These are phyloP conservation scores for Fusarium xylarioides DNA, from an alignment of 2,329 filamentous ascomycete genomes.

Conservation along the genomic window DNA sequence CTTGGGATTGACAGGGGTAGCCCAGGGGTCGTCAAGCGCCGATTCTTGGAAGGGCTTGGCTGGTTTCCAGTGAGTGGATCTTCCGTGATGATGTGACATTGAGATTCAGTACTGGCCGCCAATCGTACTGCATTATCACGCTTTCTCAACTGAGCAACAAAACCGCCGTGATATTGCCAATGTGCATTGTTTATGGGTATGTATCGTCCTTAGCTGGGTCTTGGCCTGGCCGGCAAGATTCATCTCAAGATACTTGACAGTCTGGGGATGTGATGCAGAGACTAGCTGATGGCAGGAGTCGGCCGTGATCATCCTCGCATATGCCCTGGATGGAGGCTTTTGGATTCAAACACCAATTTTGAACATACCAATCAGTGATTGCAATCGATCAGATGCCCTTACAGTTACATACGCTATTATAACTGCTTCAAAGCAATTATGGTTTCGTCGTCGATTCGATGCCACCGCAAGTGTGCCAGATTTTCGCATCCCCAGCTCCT, in stretches of 20 bases:
- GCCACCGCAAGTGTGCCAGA: slow-evolving; percentile 21
- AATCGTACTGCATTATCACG: slow-evolving; percentile 16
- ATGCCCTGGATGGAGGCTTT: not conserved
- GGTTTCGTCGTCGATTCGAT: slow-evolving; percentile 29
- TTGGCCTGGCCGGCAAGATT: not conserved
- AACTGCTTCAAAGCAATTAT: slow-evolving; percentile 22
- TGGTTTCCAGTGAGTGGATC: slow-evolving; percentile 37
- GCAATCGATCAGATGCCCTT: slow-evolving; percentile 1
- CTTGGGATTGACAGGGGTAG: slow-evolving; percentile 21
- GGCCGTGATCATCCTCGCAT: not conserved
- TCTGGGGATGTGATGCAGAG: slow-evolving; percentile 18
- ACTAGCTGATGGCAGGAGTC: slow-evolving; percentile 4
- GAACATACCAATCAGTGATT: slow-evolving; percentile 21
- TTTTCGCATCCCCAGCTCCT: not conserved
- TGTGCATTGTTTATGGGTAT: slow-evolving; percentile 14
- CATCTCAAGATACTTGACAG: slow-evolving; percentile 1
- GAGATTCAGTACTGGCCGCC: slow-evolving; percentile 19
- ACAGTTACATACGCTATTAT: slow-evolving; percentile 19
- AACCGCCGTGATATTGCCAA: slow-evolving; percentile 13
- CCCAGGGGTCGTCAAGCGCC: slow-evolving; percentile 34
- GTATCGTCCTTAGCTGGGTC: not conserved
- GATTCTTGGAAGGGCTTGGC: slow-evolving; percentile 25
- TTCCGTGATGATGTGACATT: slow-evolving; percentile 27
- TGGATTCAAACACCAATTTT: slow-evolving; percentile 25
- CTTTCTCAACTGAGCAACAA: slow-evolving; percentile 9